Evolutionary conservation across 2,329 filamentous ascomycete genomes (phyloP), one percentile per base, ranked within the genome.

Genomic region (Scleromitrula shiraiana): DNA sequence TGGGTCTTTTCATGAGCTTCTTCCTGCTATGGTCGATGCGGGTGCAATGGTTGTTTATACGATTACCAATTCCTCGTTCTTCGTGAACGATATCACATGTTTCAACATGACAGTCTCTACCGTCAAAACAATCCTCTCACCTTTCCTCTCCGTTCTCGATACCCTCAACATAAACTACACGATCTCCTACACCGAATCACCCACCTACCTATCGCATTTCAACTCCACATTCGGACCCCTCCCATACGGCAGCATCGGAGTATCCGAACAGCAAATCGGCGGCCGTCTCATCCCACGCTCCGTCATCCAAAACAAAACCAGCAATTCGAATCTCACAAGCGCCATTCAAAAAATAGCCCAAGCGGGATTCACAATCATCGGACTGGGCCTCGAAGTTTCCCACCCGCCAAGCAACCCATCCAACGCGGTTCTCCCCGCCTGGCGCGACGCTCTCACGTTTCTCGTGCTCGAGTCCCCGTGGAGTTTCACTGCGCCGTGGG

Each of bases 21-120:
- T 78, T 0, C 69, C 73, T 1, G 61, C 59, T 2, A 69, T 77
- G 49, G 67, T 74, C 14, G 74, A 76, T 51, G 64, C 69, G 2
- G 77, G 76, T 8, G 66, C 68, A 17, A 73, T 71, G 65, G 62
- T 67, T 23, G 63, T 72, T n/a, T 78, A 72, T 61, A 68, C 67
- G 52, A 70, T 75, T 52, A 72, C 67, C 46, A 69, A 69, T 53
- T 58, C 62, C 10, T 67, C 66, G 54, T 78, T 80, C 61, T 53
- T 60, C 38, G 69, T 78, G 36, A 61, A 65, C 3, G 69, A 70
- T 4, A 53, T 76, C 22, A 77, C 71, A 0, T 71, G 67, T 1
- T 76, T 71, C 30, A 67, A 69, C 55, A 70, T 73, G 50, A 68
- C 67, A 2, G 60, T 67, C 2, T 59, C 55, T 3, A 54, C 76